Evolutionary conservation across 805 yeast genomes (phyloP).

Genomic region (Candida takata): DNA sequence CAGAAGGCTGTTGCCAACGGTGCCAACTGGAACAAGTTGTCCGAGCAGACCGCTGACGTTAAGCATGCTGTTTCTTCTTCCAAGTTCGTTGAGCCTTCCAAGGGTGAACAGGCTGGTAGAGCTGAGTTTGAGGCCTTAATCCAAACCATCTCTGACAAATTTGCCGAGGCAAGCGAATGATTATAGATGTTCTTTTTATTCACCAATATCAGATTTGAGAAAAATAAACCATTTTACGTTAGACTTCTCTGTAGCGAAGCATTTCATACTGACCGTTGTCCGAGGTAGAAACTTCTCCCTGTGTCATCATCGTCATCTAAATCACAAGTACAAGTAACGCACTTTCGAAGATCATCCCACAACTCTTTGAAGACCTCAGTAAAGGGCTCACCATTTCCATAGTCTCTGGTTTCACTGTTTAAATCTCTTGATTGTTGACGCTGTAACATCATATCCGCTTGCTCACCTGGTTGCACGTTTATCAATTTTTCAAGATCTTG

Average conservation of each 20-base stretch:
- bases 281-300: neutral
- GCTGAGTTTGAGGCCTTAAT: constrained; percentile 73
- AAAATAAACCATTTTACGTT: too few species aligned
- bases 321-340: constrained; percentile 1
- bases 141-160: constrained; percentile 74
- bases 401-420: too few species aligned
- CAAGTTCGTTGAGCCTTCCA: constrained; percentile 92
- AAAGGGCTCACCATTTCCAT: too few species aligned
- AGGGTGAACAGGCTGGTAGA: constrained; percentile 74
- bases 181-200: neutral
- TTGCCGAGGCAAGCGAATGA: constrained; percentile 92
- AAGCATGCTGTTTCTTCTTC: constrained; percentile 92
- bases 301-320: neutral
- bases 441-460: neutral
- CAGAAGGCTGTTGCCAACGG: constrained; percentile 94
- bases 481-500: constrained; percentile 7
- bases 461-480: constrained; percentile 6
- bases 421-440: neutral
- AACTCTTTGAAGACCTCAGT: neutral
- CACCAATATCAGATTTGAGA: too few species aligned
- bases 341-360: neutral
- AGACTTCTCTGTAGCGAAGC: too few species aligned
- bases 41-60: constrained; percentile 85
- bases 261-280: neutral
- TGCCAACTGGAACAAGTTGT: constrained; percentile 86